These are phyloP conservation scores for Psilocybe tampanensis DNA, from an alignment of 768 basidiomycete genomes.

Conservation along the genomic window DNA sequence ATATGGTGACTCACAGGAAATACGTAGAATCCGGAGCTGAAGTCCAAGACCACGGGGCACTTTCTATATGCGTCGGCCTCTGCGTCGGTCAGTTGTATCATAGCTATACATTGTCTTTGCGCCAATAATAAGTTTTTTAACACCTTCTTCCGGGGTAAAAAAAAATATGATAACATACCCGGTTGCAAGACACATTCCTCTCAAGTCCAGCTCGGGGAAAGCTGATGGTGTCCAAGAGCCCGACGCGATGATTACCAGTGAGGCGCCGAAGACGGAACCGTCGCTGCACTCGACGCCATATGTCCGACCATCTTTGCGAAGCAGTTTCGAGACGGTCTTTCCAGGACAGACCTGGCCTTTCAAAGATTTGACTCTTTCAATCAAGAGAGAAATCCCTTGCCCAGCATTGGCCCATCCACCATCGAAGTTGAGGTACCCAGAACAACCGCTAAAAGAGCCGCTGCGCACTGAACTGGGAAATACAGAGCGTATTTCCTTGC, in stretches of 20 bases:
- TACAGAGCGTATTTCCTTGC: conserved; percentile 42
- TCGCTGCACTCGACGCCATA: conserved; percentile 65
- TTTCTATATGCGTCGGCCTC: conserved; percentile 65
- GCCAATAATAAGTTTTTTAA: background rate
- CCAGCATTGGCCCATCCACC: conserved; percentile 87
- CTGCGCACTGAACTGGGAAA: conserved; percentile 48
- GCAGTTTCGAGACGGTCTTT: conserved; percentile 55
- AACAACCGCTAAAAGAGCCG: conserved; percentile 34
- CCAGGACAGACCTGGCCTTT: conserved; percentile 64
- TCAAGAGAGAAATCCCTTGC: conserved; percentile 59
- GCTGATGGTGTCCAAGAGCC: conserved; percentile 88
- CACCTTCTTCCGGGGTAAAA: background rate
- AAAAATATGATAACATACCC: conserved; percentile 56
- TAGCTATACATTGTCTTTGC: conserved; percentile 78
- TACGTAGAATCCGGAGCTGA: conserved; percentile 74
- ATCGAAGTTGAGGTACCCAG: conserved; percentile 73
- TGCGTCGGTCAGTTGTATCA: conserved; percentile 70
- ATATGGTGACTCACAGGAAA: conserved; percentile 65
- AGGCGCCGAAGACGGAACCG: conserved; percentile 56
- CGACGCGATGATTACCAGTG: conserved; percentile 68
- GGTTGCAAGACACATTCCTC: conserved; percentile 66
- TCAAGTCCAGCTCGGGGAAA: conserved; percentile 62
- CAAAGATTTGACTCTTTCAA: conserved; percentile 54
- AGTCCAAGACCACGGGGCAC: conserved; percentile 75
- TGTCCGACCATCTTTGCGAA: conserved; percentile 42